Percentiles rank a stretch among this genome's conserved stretches.
These are phyloP conservation scores for Trypanosoma congolense DNA, from an alignment of 208 protist genomes.

Conservation along the genomic window DNA sequence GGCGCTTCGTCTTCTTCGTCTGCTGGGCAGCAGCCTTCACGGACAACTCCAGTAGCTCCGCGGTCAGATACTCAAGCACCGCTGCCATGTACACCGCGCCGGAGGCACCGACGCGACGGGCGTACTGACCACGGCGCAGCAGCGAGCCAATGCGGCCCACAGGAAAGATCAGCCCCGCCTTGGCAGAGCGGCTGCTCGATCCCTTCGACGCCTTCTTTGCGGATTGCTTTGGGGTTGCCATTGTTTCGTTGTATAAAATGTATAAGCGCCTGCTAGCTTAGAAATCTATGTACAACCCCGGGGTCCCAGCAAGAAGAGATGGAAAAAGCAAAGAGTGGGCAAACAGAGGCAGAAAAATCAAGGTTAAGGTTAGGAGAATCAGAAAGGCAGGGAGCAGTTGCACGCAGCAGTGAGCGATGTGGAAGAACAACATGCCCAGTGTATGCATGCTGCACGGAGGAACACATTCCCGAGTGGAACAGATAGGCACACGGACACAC, in stretches of 20 bases:
- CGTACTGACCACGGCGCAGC: conserved; percentile 95
- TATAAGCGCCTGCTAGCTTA: background rate
- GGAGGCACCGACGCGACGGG: conserved; percentile 94
- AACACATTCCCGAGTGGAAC: too few relatives aligned
- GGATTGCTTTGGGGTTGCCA: conserved; percentile 60
- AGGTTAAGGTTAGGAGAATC: too few relatives aligned
- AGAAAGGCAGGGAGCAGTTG: too few relatives aligned
- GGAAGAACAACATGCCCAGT: too few relatives aligned
- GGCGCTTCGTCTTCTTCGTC: conserved; percentile 61
- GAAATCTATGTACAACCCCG: background rate
- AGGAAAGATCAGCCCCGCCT: conserved; percentile 98
- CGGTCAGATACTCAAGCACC: conserved; percentile 97
- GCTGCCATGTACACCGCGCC: conserved; percentile 98
- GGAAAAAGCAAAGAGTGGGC: too few relatives aligned
- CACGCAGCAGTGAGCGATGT: too few relatives aligned
- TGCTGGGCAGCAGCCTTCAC: conserved; percentile 71
- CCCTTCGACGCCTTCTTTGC: conserved; percentile 74
- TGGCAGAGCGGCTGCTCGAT: conserved; percentile 82
- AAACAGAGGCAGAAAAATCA: too few relatives aligned
- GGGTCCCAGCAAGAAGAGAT: too few relatives aligned
- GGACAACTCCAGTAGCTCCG: conserved; percentile 80
- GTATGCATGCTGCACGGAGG: too few relatives aligned
- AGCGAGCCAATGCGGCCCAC: conserved; percentile 97
- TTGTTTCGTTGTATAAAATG: conserved; percentile 4
- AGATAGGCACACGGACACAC: too few relatives aligned